phyloP scores from a whole-genome alignment of 2,329 filamentous ascomycete genomes.

The Pseudocercospora fuligena region DNA sequence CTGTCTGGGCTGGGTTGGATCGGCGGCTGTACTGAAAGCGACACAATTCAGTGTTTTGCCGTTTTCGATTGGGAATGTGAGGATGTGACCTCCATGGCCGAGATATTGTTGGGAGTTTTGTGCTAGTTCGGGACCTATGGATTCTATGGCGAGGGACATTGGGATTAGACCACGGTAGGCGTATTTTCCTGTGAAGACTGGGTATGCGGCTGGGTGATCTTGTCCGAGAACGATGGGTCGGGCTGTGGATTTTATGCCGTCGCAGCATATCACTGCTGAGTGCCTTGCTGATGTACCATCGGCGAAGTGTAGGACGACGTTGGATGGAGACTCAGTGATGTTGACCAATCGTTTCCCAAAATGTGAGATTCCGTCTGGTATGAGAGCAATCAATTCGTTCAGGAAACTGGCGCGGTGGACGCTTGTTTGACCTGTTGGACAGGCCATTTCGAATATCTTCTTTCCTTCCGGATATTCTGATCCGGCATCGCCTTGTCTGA shows the following conservation, averaged over 20 bases:
- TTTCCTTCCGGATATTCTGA: constrained; percentile 18
- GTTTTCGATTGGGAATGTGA: constrained; percentile 65
- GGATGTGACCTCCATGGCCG: constrained; percentile 60
- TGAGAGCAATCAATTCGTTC: constrained; percentile 44
- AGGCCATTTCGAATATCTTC: constrained; percentile 31
- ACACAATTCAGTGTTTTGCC: constrained; percentile 63
- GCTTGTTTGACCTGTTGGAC: constrained; percentile 31
- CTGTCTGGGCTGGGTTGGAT: constrained; percentile 19
- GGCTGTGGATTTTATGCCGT: constrained; percentile 65
- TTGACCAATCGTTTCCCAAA: constrained; percentile 37
- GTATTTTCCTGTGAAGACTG: constrained; percentile 62
- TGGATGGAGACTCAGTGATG: constrained; percentile 31
- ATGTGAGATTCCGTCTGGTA: constrained; percentile 43
- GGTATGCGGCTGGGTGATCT: constrained; percentile 49
- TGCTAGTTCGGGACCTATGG: constrained; percentile 28
- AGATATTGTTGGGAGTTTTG: constrained; percentile 28
- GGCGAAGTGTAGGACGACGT: constrained; percentile 44
- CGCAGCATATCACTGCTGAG: constrained; percentile 62
- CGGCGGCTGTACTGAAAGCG: constrained; percentile 43
- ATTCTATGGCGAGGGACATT: constrained; percentile 47
- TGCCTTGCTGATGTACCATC: constrained; percentile 53
- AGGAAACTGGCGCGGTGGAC: constrained; percentile 48
- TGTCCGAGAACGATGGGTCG: constrained; percentile 59
- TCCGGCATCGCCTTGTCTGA: constrained; percentile 30
- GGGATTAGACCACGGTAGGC: constrained; percentile 67